Evolutionary conservation across 1,284 basidiomycete species (phyloP).

Genomic region (Caloboletus inedulis): DNA sequence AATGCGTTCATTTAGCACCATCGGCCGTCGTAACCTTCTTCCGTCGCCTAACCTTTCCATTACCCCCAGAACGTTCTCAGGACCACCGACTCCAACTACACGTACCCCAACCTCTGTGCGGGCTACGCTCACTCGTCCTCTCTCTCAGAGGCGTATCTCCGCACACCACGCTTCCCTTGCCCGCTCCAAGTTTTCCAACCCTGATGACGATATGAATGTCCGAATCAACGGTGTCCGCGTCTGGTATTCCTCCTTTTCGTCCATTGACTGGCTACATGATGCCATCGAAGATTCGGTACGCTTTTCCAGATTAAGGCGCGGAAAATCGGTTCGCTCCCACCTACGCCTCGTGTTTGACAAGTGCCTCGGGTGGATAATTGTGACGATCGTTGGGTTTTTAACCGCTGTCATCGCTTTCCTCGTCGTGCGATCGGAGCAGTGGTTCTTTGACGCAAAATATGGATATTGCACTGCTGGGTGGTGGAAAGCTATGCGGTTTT

Average conservation of each 20-base stretch:
- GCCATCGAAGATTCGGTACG: constrained; percentile 87
- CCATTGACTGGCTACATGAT: constrained; percentile 91
- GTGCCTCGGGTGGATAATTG: constrained; percentile 87
- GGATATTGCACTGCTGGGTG: constrained; percentile 77
- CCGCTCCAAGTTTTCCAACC: constrained; percentile 29
- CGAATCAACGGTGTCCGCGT: constrained; percentile 84
- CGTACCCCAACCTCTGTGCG: constrained; percentile 19
- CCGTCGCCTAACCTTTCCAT: constrained; percentile 9
- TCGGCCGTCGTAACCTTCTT: constrained; percentile 11
- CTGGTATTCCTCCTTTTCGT: constrained; percentile 86
- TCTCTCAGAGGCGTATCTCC: constrained; percentile 59
- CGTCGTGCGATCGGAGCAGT: constrained; percentile 85
- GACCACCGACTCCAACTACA: constrained; percentile 17
- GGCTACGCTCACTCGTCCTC: constrained; percentile 30
- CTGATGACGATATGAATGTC: constrained; percentile 54
- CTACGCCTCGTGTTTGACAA: constrained; percentile 76
- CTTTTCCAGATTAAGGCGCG: constrained; percentile 63
- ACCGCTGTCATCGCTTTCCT: constrained; percentile 85
- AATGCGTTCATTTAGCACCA: constrained; percentile 13
- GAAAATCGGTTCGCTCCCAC: constrained; percentile 70
- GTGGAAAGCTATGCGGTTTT: constrained; percentile 80
- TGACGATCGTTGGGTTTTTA: constrained; percentile 81
- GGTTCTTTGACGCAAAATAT: constrained; percentile 92
- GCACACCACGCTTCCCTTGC: constrained; percentile 62
- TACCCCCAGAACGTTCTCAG: constrained; percentile 16